Base-by-base conservation (phyloP, 176 grass and related monocot genomes). In the Avena sativa region DNA sequence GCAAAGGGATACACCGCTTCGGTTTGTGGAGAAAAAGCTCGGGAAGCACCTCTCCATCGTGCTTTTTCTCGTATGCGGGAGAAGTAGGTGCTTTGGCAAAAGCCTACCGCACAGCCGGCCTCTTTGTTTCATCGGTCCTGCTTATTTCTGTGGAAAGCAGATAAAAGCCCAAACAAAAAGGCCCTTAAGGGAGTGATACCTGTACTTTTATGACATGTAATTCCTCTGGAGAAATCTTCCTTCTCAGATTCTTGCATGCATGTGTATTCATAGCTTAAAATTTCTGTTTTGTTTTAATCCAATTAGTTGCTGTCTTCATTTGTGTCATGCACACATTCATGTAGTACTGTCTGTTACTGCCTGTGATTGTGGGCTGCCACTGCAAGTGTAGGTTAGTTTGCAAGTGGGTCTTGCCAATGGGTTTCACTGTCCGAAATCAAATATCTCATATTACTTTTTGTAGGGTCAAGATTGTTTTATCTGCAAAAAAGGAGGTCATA, bases 401-500 rank as follows among this genome's bases (percentile, higher is more conserved):
- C 62, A 38, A 51, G 52, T 81, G 43, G 8, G 67, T 71, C 16
- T 88, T 81, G 71, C 17, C 5, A 25, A 6, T 69, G 60, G 64
- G 49, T 55, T 20, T 30, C 14, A 77, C 81, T 78, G 34, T 56
- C 64, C 85, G 38, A 20, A 71, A 81, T 50, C 53, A 88, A 51
- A 17, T 72, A 74, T 63, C 30, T 5, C 1, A 78, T 60, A 78
- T 70, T 71, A 62, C 78, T 82, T 90, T 88, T 83, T 50, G 38
- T 62, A 99, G 94, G 92, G 87, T 59, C 96, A 98, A 92, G 91
- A 91, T 30, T 99, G 94, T 87, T 96, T 94, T 66, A 75, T 92
- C 73, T 99, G 97, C 71, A 99, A 97, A 87, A 93, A 92, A 90
- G 95, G 65, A 83, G 94, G 97, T 36, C 97, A 97, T 82, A 88